phyloP scores from a whole-genome alignment of 2,329 filamentous ascomycete species.

The Dothideomycetes sp. region DNA sequence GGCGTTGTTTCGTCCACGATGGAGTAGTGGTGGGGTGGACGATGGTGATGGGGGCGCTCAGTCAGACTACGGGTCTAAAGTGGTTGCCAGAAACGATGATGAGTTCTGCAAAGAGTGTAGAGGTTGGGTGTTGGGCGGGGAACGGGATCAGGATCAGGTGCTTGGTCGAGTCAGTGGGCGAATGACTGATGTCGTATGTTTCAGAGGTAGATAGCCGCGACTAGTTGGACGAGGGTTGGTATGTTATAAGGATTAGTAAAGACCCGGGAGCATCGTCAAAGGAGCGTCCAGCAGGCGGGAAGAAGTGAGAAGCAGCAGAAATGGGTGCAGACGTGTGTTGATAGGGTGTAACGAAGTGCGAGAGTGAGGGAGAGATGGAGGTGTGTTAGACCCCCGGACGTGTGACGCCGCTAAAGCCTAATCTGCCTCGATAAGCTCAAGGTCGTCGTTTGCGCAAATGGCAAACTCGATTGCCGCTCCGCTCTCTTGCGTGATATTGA shows the following conservation, averaged over 20 bases:
- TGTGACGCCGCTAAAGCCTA: not conserved
- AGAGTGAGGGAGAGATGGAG: not conserved
- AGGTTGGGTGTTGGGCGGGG: not conserved
- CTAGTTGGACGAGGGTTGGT: not conserved
- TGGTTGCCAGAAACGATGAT: no score
- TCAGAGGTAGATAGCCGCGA: not conserved
- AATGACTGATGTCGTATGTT: not conserved
- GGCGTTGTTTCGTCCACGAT: not conserved
- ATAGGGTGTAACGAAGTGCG: not conserved
- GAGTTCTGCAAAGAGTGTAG: no score
- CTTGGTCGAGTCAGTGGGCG: not conserved
- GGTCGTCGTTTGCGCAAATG: no score
- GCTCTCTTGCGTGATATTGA: no score
- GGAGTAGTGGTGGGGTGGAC: not conserved
- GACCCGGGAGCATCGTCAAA: not conserved
- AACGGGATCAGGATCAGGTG: not conserved
- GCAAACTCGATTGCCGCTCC: no score
- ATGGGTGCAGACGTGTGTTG: not conserved
- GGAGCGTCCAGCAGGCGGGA: not conserved
- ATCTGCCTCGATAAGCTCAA: no score
- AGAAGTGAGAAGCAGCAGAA: not conserved
- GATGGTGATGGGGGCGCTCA: no score
- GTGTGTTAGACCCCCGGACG: not conserved
- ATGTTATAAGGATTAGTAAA: not conserved
- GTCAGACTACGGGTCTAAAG: no score